These are phyloP conservation scores for Coelastrella sp. DNA, from an alignment of 139 green algal genomes.

Conservation along the genomic window DNA sequence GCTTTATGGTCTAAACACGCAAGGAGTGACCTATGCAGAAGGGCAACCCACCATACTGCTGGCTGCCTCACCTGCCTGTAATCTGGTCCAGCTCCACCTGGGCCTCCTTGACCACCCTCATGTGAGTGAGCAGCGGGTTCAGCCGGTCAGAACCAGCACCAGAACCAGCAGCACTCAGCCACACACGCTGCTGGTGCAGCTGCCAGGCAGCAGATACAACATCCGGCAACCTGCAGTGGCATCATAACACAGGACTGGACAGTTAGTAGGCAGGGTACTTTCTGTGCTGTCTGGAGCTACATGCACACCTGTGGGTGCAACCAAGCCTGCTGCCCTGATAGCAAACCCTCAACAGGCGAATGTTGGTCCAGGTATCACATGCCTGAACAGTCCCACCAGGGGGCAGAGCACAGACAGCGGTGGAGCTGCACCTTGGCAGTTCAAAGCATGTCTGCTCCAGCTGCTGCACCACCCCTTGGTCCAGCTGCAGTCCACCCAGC, in stretches of 20 bases:
- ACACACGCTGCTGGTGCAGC: conserved; percentile 36
- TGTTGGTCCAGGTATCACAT: background rate
- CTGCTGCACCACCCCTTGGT: background rate
- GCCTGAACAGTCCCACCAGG: background rate
- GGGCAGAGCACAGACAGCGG: no score
- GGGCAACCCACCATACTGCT: no score
- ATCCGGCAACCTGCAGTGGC: conserved; percentile 9
- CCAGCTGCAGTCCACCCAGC: conserved; percentile 30
- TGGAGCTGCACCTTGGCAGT: conserved; percentile 32
- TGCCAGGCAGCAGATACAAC: conserved; percentile 49
- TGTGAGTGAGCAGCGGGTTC: conserved; percentile 46
- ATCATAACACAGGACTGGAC: background rate
- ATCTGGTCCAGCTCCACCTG: conserved; percentile 23
- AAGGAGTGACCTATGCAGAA: no score
- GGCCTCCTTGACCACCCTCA: conserved; percentile 49
- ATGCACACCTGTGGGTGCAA: no score
- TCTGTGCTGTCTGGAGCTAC: background rate
- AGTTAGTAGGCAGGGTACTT: background rate
- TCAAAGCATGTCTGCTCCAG: conserved; percentile 52
- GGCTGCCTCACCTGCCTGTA: background rate
- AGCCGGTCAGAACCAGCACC: background rate
- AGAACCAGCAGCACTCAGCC: conserved; percentile 19
- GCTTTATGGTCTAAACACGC: no score
- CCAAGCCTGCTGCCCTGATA: background rate
- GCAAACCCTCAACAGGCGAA: background rate